phyloP scores from a whole-genome alignment of 73 alveolate species.

The Halteria grandinella region DNA sequence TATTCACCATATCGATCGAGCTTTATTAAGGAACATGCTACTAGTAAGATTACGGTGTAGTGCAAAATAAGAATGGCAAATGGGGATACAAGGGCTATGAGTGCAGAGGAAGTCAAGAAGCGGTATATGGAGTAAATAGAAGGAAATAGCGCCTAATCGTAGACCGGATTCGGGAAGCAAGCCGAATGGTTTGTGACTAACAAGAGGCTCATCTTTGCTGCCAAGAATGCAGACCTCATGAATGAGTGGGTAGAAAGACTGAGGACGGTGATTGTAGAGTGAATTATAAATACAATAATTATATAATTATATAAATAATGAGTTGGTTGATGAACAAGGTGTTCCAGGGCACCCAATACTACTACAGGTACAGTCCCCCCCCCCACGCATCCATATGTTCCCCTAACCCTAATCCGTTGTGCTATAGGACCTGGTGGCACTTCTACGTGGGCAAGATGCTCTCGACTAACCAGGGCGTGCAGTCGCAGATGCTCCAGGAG shows the following conservation, averaged over 20 bases:
- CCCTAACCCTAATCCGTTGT: not conserved
- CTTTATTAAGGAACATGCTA: not conserved
- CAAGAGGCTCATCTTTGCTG: constrained; percentile 48
- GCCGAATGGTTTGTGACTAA: constrained; percentile 47
- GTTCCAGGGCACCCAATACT: not conserved
- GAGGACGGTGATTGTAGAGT: constrained; percentile 35
- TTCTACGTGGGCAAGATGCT: constrained; percentile 1
- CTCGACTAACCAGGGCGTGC: constrained; percentile 4
- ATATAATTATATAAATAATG: not conserved
- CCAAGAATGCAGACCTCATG: constrained; percentile 15
- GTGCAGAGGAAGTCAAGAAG: constrained; percentile 24
- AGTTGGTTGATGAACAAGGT: not conserved
- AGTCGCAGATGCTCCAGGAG: constrained; percentile 13
- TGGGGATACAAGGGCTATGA: not conserved
- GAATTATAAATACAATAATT: not conserved
- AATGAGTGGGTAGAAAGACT: constrained; percentile 34
- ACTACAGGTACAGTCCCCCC: not conserved
- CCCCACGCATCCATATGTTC: not conserved
- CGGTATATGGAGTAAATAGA: constrained; percentile 3
- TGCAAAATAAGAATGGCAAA: constrained; percentile 26
- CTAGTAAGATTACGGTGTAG: not conserved
- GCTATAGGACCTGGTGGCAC: not conserved
- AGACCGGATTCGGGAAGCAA: constrained; percentile 11
- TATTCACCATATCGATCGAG: not conserved
- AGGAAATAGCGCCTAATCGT: constrained; percentile 15